These are phyloP conservation scores for Corynascus novoguineensis DNA, from an alignment of 495 filamentous ascomycete genomes.

Conservation along the genomic window DNA sequence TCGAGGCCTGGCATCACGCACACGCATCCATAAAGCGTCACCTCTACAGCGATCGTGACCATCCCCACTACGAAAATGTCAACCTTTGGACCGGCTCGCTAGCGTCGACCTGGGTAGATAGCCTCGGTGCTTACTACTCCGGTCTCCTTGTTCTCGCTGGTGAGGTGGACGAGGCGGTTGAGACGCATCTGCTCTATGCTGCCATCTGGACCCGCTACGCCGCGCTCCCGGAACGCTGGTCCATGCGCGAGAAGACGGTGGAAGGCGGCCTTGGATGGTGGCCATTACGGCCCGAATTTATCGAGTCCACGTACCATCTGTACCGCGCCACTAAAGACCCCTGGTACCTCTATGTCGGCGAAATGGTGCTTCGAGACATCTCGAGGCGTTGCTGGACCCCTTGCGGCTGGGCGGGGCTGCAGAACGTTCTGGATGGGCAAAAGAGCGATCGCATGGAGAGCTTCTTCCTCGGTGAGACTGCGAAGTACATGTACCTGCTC, in stretches of 20 bases:
- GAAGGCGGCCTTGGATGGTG: slow-evolving; percentile 90
- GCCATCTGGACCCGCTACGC: slow-evolving; percentile 92
- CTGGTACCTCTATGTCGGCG: slow-evolving; percentile 92
- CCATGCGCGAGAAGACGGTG: slow-evolving; percentile 73
- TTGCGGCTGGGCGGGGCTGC: slow-evolving; percentile 94
- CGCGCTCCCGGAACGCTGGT: slow-evolving; percentile 91
- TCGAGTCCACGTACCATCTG: slow-evolving; percentile 90
- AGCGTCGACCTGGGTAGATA: slow-evolving; percentile 89
- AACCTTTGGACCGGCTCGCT: slow-evolving; percentile 76
- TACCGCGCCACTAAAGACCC: slow-evolving; percentile 91
- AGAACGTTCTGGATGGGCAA: slow-evolving; percentile 84
- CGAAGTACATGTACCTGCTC: slow-evolving; percentile 88
- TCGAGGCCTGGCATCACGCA: slow-evolving; percentile 78
- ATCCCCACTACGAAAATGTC: slow-evolving; percentile 87
- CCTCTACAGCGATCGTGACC: slow-evolving; percentile 63
- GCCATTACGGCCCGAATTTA: slow-evolving; percentile 90
- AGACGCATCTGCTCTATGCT: slow-evolving; percentile 80
- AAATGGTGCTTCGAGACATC: slow-evolving; percentile 90
- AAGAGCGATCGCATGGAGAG: slow-evolving; percentile 97
- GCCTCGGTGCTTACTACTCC: slow-evolving; percentile 89
- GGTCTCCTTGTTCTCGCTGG: slow-evolving; percentile 84
- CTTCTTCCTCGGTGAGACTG: slow-evolving; percentile 94
- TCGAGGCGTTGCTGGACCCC: slow-evolving; percentile 84
- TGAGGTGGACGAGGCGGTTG: slow-evolving; percentile 82
- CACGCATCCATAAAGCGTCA: slow-evolving; percentile 84